Evolutionary conservation across 176 grass and related monocot genomes (phyloP).

Genomic region (Pharus latifolius): DNA sequence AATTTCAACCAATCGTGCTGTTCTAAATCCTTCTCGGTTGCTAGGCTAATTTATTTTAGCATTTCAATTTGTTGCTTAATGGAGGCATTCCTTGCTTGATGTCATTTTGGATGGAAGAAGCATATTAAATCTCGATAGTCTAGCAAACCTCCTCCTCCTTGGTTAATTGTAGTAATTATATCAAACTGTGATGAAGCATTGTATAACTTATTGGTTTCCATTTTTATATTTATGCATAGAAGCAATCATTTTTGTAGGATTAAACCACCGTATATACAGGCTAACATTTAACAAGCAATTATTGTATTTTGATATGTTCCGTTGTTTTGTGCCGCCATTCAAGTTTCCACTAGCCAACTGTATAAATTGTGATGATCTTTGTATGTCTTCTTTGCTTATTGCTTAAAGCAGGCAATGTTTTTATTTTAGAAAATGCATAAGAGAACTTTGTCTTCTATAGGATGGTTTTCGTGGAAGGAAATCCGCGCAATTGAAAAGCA

Average conservation of each 20-base stretch:
- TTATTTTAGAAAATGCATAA: neutral
- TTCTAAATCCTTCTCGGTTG: neutral
- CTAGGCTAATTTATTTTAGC: neutral
- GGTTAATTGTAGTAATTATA: neutral
- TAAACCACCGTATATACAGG: neutral
- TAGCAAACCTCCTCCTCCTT: neutral
- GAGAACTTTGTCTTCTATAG: constrained; percentile 44
- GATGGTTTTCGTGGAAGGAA: constrained; percentile 96
- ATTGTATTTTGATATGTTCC: too few relatives aligned
- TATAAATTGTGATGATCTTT: neutral
- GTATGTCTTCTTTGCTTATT: neutral
- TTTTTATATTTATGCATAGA: too few relatives aligned
- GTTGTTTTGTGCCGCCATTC: constrained; percentile 11
- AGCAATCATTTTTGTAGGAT: neutral
- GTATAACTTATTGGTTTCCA: too few relatives aligned
- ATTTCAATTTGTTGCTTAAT: neutral
- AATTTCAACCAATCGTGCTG: neutral
- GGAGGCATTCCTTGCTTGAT: neutral
- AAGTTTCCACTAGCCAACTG: neutral
- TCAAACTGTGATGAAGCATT: neutral
- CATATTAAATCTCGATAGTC: neutral
- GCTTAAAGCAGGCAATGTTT: neutral
- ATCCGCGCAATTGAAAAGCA: constrained; percentile 87
- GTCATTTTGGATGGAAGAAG: neutral
- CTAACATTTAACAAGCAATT: neutral